Conservation (phyloP, 2,329 filamentous ascomycete species). For the Fusarium drepaniforme region DNA sequence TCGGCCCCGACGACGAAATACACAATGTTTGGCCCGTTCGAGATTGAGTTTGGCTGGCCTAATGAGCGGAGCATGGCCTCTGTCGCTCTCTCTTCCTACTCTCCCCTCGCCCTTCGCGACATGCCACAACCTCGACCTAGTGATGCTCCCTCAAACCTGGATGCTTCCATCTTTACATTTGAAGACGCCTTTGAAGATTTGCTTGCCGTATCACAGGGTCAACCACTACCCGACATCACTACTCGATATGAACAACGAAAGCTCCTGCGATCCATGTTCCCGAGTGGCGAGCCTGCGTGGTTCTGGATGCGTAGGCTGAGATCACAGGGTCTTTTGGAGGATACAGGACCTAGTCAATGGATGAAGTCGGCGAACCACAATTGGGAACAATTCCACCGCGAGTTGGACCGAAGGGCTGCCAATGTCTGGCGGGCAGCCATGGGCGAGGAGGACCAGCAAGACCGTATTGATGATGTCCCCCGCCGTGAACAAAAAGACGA, state of each 20-base stretch:
- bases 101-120: slow-evolving; percentile 53
- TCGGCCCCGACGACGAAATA: slow-evolving; percentile 11
- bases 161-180: slow-evolving; percentile 61
- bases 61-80: slow-evolving; percentile 36
- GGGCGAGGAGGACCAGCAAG: slow-evolving; percentile 26
- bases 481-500: slow-evolving; percentile 21
- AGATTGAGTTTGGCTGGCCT: slow-evolving; percentile 30
- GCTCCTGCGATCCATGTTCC: slow-evolving; percentile 54
- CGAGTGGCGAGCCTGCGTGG: slow-evolving; percentile 54
- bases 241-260: slow-evolving; percentile 51
- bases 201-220: slow-evolving; percentile 59
- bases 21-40: slow-evolving; percentile 37
- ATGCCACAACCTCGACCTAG: slow-evolving; percentile 62
- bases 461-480: slow-evolving; percentile 19
- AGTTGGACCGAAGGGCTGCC: slow-evolving; percentile 46
- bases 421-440: slow-evolving; percentile 44
- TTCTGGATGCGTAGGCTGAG: slow-evolving; percentile 57
- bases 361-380: slow-evolving; percentile 33
- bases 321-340: slow-evolving; percentile 53
- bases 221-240: slow-evolving; percentile 55
- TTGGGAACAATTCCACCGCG: slow-evolving; percentile 47
- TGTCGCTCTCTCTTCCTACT: slow-evolving; percentile 45
- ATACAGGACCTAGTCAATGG: slow-evolving; percentile 38
- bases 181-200: slow-evolving; percentile 71
- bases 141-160: slow-evolving; percentile 54